Conservation (phyloP, 768 basidiomycete species). For the Paxillus involutus region DNA sequence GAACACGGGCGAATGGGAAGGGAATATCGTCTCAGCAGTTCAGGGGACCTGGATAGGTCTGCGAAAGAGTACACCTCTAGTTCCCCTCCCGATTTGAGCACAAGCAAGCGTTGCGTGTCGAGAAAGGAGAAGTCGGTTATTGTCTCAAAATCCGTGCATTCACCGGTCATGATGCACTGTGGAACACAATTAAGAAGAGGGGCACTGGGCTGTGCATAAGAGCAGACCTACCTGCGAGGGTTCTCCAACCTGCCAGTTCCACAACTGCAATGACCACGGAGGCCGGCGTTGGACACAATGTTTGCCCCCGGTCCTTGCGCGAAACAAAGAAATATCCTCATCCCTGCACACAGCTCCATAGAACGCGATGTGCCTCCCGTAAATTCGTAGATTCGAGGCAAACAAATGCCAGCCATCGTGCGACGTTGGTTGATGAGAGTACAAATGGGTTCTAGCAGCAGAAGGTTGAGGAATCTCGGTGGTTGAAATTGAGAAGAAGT, state of each 20-base stretch:
- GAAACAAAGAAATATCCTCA: not conserved
- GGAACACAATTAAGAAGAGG: not conserved
- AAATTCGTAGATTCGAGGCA: not conserved
- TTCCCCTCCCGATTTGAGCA: not conserved
- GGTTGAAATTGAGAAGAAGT: not conserved
- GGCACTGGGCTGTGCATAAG: too few relatives aligned
- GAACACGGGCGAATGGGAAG: not conserved
- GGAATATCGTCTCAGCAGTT: not conserved
- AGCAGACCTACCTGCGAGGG: not conserved
- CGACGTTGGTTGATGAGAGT: not conserved
- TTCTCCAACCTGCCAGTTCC: slow-evolving; percentile 3
- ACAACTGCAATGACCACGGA: slow-evolving; percentile 1
- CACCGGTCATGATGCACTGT: not conserved
- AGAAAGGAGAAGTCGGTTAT: slow-evolving; percentile 3
- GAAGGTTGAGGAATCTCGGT: not conserved
- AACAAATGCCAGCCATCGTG: not conserved
- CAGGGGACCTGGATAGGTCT: not conserved
- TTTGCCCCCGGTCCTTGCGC: not conserved
- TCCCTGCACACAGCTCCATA: not conserved
- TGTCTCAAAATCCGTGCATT: not conserved
- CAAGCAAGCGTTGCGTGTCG: not conserved
- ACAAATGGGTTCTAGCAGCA: not conserved
- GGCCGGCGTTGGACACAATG: not conserved
- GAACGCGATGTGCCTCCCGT: not conserved
- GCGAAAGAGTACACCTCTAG: slow-evolving; percentile 1